Percentiles rank a stretch among this genome's conserved stretches.
phyloP scores from a whole-genome alignment of 2,329 filamentous ascomycete genomes.

The Aspergillus sp. region DNA sequence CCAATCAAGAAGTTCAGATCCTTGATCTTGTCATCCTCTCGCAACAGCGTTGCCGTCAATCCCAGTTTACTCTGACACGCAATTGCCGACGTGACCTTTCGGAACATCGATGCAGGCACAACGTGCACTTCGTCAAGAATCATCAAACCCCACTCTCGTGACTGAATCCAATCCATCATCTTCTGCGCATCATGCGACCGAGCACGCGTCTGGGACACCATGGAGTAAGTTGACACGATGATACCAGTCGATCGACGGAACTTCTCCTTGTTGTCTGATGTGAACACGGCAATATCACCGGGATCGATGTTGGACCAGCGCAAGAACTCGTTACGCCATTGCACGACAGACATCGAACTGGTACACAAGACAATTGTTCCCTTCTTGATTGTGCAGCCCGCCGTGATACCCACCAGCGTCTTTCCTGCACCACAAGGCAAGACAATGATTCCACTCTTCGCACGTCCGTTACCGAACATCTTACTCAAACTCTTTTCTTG shows the following conservation, averaged over 20 bases:
- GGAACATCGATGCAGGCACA: conserved; percentile 93
- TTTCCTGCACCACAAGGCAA: conserved; percentile 95
- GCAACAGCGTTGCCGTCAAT: conserved; percentile 85
- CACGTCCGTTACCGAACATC: conserved; percentile 98
- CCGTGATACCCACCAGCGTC: conserved; percentile 96
- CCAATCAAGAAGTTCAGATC: conserved; percentile 97
- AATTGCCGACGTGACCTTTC: conserved; percentile 88
- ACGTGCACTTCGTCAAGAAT: conserved; percentile 97
- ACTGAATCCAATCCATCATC: conserved; percentile 93
- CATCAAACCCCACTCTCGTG: conserved; percentile 95
- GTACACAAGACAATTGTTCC: conserved; percentile 94
- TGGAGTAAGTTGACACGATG: conserved; percentile 96
- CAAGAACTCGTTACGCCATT: conserved; percentile 94
- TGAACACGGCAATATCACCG: conserved; percentile 91
- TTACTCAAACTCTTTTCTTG: conserved; percentile 98
- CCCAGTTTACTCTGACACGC: conserved; percentile 95
- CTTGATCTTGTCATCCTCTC: conserved; percentile 98
- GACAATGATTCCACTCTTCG: conserved; percentile 96
- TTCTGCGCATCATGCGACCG: conserved; percentile 91
- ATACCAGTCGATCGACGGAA: conserved; percentile 91
- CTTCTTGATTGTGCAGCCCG: conserved; percentile 96
- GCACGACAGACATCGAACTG: conserved; percentile 95
- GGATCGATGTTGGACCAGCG: conserved; percentile 99
- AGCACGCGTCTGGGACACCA: conserved; percentile 91
- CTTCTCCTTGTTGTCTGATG: conserved; percentile 82